Conservation (phyloP, 805 yeast species). For the Wickerhamiella cacticola region DNA sequence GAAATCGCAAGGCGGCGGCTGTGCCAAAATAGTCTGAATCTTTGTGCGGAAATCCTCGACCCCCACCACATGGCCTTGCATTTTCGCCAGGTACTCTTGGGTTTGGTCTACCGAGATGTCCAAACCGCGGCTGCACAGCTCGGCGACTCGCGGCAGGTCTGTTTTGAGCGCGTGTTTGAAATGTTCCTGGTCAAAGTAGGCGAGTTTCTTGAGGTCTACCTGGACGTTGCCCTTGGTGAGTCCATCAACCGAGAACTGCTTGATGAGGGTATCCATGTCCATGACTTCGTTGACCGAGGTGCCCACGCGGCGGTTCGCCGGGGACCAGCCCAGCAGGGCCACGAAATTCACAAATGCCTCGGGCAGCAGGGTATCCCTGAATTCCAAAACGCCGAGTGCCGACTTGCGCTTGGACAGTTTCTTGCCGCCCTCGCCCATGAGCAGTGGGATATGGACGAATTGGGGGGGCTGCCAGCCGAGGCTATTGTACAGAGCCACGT, state of each 20-base stretch:
- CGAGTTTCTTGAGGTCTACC: slow-evolving; percentile 66
- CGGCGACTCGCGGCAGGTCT: slow-evolving; percentile 22
- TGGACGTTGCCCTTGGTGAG: slow-evolving; percentile 90
- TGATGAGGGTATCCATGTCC: slow-evolving; percentile 36
- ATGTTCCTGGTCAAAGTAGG: slow-evolving; percentile 65
- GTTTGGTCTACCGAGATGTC: slow-evolving; percentile 29
- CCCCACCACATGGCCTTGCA: slow-evolving; percentile 41
- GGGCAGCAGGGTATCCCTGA: slow-evolving; percentile 49
- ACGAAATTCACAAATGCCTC: slow-evolving; percentile 81
- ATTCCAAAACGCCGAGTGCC: slow-evolving; percentile 56
- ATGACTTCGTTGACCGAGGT: slow-evolving; percentile 25
- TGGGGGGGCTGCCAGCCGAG: slow-evolving; percentile 76
- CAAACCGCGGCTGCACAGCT: slow-evolving; percentile 8
- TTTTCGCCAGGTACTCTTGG: slow-evolving; percentile 31
- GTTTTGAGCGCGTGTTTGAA: slow-evolving; percentile 35
- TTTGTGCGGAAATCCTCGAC: slow-evolving; percentile 40
- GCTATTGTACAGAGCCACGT: slow-evolving; percentile 72
- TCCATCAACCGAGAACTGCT: slow-evolving; percentile 50
- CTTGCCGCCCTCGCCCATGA: slow-evolving; percentile 47
- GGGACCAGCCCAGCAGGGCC: slow-evolving; percentile 92
- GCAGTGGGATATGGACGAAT: slow-evolving; percentile 79
- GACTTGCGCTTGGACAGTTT: slow-evolving; percentile 81
- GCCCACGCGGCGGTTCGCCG: slow-evolving; percentile 36
- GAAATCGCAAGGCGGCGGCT: slow-evolving; percentile 13
- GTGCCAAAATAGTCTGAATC: slow-evolving; percentile 26